phyloP scores from a whole-genome alignment of 2,329 filamentous ascomycete genomes.

The Exophiala aquamarina region DNA sequence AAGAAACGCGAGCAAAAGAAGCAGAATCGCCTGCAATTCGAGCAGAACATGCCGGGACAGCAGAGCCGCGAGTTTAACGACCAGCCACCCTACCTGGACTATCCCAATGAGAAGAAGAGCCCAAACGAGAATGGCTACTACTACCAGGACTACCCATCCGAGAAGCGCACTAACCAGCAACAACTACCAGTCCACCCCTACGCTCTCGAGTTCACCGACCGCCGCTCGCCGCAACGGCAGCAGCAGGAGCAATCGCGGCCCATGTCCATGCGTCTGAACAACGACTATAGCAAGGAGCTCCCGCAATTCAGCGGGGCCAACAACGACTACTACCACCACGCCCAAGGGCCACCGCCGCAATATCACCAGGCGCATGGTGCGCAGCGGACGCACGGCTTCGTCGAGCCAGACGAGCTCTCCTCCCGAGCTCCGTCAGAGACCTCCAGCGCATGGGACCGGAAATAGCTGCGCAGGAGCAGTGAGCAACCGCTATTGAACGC shows the following conservation, averaged over 20 bases:
- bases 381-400: background rate
- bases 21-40: background rate
- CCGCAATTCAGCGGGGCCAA: too few relatives aligned
- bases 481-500: background rate
- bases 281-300: background rate
- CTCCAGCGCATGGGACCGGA: background rate
- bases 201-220: background rate
- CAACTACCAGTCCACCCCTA: background rate
- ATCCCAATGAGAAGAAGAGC: background rate
- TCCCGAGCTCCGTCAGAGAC: background rate
- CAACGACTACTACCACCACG: too few relatives aligned
- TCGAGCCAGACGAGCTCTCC: conserved; percentile 1
- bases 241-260: background rate
- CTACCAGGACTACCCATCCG: background rate
- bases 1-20: background rate
- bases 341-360: background rate
- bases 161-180: background rate
- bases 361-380: background rate
- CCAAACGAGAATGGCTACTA: background rate
- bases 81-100: background rate
- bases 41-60: background rate
- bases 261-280: background rate
- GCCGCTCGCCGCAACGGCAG: background rate
- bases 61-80: too few relatives aligned
- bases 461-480: background rate